A percentile compares a stretch with the other conserved stretches of the same genome.
These are phyloP conservation scores for Falciphora oryzae DNA, from an alignment of 2,329 filamentous ascomycete species.

Conservation along the genomic window DNA sequence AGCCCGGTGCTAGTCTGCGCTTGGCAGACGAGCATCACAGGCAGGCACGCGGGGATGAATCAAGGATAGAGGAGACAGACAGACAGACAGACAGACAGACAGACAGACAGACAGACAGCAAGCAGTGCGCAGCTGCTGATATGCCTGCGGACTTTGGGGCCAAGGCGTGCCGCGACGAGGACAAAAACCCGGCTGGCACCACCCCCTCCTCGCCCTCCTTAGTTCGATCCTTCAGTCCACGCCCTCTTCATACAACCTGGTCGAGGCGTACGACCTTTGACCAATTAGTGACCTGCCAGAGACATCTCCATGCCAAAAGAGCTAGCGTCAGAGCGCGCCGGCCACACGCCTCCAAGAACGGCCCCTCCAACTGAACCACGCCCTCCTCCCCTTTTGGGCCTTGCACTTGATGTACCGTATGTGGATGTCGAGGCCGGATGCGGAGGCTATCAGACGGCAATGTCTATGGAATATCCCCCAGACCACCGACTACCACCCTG, in stretches of 20 bases:
- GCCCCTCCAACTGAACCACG: background rate
- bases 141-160: background rate
- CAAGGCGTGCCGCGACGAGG: background rate
- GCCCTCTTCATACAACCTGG: background rate
- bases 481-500: background rate
- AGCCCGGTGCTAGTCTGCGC: background rate
- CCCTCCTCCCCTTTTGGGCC: background rate
- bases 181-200: too few relatives aligned
- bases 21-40: background rate
- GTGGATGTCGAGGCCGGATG: background rate
- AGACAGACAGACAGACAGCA: too few relatives aligned
- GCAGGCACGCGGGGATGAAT: background rate
- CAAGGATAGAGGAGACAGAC: background rate
- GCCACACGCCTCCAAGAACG: background rate
- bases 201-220: background rate
- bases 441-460: background rate
- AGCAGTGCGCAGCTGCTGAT: background rate
- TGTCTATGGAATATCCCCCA: background rate
- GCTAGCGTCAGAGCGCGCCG: background rate
- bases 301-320: background rate
- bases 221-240: background rate
- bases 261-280: too few relatives aligned
- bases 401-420: background rate
- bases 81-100: too few relatives aligned
- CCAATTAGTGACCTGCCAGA: too few relatives aligned